Evolutionary conservation across 192 early-diverging fungal genomes (phyloP).

Genomic region (Coemansia sp.): DNA sequence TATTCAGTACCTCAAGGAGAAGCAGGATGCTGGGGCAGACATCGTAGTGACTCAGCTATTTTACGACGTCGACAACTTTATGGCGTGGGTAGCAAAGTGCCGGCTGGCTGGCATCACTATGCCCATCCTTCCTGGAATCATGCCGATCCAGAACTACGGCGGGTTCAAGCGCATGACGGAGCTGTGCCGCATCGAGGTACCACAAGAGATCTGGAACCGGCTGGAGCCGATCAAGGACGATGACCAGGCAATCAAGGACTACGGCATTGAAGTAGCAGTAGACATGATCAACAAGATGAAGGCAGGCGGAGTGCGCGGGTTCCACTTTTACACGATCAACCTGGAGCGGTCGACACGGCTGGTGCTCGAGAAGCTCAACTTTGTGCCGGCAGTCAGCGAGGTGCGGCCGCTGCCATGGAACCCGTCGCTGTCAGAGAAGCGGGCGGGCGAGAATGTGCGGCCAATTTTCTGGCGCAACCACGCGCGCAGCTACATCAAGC

Average conservation of each 20-base stretch:
- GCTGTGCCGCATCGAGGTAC: constrained; percentile 85
- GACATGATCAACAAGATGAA: constrained; percentile 82
- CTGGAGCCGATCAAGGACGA: constrained; percentile 98
- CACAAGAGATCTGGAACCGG: constrained; percentile 76
- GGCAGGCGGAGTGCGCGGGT: constrained; percentile 71
- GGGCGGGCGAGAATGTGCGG: constrained; percentile 92
- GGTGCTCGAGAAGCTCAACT: constrained; percentile 82
- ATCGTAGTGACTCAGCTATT: constrained; percentile 95
- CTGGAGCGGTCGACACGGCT: constrained; percentile 85
- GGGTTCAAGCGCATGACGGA: constrained; percentile 93
- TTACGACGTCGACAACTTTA: constrained; percentile 86
- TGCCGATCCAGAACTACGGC: constrained; percentile 94
- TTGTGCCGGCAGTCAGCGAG: constrained; percentile 72
- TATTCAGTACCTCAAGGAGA: constrained; percentile 77
- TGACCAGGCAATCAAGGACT: constrained; percentile 95
- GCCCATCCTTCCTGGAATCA: constrained; percentile 92
- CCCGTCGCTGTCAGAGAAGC: constrained; percentile 80
- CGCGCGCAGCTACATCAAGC: constrained; percentile 84
- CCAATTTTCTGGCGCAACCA: constrained; percentile 99
- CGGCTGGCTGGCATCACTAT: constrained; percentile 75
- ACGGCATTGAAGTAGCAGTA: constrained; percentile 81
- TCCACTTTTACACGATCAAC: constrained; percentile 98
- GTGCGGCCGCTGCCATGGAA: constrained; percentile 66
- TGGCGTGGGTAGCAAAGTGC: constrained; percentile 77
- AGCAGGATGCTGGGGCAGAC: constrained; percentile 92